A percentile compares a stretch with the other conserved stretches of the same genome.
Evolutionary conservation across 306 rosid species (phyloP).

Genomic region (Ammopiptanthus mongolicus): DNA sequence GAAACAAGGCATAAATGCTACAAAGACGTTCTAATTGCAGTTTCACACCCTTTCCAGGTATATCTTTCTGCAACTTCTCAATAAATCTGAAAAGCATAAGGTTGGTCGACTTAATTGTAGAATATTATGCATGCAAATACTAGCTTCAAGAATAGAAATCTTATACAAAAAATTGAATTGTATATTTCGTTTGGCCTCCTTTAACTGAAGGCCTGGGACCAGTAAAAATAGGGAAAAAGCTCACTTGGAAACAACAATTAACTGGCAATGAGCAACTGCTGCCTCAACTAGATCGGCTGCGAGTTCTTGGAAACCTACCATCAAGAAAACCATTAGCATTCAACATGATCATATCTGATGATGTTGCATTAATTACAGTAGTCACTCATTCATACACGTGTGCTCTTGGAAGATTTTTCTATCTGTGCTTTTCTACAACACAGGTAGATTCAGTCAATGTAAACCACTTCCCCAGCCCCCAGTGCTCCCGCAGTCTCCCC

Average conservation of each 20-base stretch:
- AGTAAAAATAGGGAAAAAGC: constrained; percentile 28
- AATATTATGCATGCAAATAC: constrained; percentile 3
- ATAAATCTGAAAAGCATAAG: constrained; percentile 57
- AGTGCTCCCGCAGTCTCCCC: not conserved
- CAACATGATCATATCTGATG: not conserved
- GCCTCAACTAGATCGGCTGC: constrained; percentile 68
- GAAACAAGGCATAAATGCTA: constrained; percentile 64
- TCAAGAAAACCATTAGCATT: not conserved
- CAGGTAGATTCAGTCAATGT: not conserved
- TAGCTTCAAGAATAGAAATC: not conserved
- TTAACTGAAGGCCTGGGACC: not conserved
- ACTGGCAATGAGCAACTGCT: constrained; percentile 86
- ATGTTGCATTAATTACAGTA: not conserved
- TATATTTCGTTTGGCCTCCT: not conserved
- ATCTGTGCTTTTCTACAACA: not conserved
- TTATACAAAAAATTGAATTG: not conserved
- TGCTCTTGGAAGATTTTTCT: not conserved
- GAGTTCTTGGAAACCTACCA: constrained; percentile 74
- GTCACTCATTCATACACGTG: not conserved
- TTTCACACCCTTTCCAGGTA: constrained; percentile 92
- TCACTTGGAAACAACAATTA: constrained; percentile 90
- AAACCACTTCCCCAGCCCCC: not conserved
- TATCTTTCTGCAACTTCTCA: constrained; percentile 77
- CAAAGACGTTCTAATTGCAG: constrained; percentile 68
- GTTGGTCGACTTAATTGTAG: constrained; percentile 10